Percentiles rank a stretch among this genome's conserved stretches.
Conservation (phyloP, 192 early-diverging fungal species). For the Linnemannia zychae region DNA sequence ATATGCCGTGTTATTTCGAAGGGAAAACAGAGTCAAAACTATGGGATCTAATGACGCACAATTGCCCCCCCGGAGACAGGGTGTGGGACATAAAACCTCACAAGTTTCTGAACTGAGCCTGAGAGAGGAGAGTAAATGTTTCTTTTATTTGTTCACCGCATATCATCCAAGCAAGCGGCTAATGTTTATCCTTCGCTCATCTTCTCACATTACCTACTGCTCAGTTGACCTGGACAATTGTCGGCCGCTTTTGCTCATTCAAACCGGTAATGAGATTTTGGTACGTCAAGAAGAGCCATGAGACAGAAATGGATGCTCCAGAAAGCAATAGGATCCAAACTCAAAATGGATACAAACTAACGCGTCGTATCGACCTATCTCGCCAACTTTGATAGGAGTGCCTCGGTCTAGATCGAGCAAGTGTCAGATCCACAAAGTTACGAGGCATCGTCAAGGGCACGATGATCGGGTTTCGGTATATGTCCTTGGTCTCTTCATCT, state of each 20-base stretch:
- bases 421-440: background rate
- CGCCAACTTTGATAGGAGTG: conserved; percentile 13
- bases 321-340: background rate
- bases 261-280: background rate
- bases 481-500: background rate
- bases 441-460: conserved; percentile 26
- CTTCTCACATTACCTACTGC: background rate
- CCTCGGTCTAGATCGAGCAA: conserved; percentile 21
- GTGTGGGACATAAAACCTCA: no score
- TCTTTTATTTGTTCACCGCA: no score
- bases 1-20: no score
- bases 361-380: background rate
- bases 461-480: conserved; percentile 29
- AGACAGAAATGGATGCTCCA: background rate
- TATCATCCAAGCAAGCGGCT: background rate
- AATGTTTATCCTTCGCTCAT: background rate
- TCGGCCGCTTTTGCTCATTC: background rate
- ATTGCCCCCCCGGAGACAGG: no score
- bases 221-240: background rate
- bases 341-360: background rate
- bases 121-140: no score
- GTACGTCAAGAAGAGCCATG: background rate
- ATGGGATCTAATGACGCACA: no score
- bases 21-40: no score
- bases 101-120: no score